Evolutionary conservation across 2,329 filamentous ascomycete genomes (phyloP), one percentile per base, ranked within the genome.

Genomic region (Hymenotorrendiella dingleyae): DNA sequence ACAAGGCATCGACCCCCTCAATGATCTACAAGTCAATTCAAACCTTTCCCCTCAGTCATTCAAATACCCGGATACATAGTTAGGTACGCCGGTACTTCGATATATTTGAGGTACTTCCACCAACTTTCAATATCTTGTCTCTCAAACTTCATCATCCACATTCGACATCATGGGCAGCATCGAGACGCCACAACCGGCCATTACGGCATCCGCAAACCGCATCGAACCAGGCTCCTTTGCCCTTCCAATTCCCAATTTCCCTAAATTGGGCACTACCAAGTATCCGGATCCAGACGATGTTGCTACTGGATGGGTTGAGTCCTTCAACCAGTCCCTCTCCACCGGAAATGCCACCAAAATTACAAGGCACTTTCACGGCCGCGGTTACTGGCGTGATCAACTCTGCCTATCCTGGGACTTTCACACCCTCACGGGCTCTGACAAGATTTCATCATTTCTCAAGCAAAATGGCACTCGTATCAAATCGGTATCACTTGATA

Each of bases 381-480:
- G 71, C 16, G 70, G 72, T 42, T 78, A 69, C 59, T 80, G 76
- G 77, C 69, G 76, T 7, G 77, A 81, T 51, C 73, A 78, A 32
- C 62, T 81, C 0, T 70, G 68, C 16, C 56, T 80, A 1, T 69
- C 73, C 0, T 81, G 75, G 76, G 68, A 72, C 29, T 70, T 76
- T 34, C 71, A 67, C 42, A 77, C 72, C 2, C 55, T 74, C 1
- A 65, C 73, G n/a, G 67, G 68, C 0, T 60, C 64, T 0, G 45
- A 58, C 10, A 62, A 63, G 29, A 65, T 69, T 24, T 40, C 44
- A 19, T 41, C 53, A 3, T 59, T 66, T 20, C 49, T 69, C 9
- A 36, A 49, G 19, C 36, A 37, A 48, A 11, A 42, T 11, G 45
- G 32, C 59, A 59, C 41, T 46, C 40, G 60, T 0, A 45, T 70